Evolutionary conservation across 768 basidiomycete species (phyloP).

Genomic region (Chalciporus piperatus): DNA sequence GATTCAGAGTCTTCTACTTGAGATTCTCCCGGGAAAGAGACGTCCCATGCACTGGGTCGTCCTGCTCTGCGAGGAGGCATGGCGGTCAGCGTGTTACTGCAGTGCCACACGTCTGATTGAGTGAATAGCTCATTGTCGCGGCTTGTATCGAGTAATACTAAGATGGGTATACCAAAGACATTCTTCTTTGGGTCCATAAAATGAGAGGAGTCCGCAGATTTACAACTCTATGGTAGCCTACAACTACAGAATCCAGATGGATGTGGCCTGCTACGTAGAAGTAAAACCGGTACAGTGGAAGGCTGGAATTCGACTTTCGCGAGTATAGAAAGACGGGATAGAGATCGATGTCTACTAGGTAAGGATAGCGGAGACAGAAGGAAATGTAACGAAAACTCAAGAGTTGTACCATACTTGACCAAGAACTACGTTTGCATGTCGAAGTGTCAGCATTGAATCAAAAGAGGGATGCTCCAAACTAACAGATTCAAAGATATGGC

Average conservation of each 20-base stretch:
- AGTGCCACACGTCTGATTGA: too few relatives aligned
- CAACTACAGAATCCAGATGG: conserved; percentile 12
- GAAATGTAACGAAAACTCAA: conserved; percentile 6
- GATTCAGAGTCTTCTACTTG: conserved; percentile 19
- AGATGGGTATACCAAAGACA: background rate
- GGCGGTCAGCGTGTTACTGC: too few relatives aligned
- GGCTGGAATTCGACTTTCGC: conserved; percentile 9
- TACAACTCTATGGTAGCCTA: conserved; percentile 13
- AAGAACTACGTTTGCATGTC: conserved; percentile 3
- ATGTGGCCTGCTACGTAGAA: conserved; percentile 6
- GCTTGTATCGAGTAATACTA: too few relatives aligned
- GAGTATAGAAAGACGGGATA: conserved; percentile 5
- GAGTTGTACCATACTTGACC: conserved; percentile 14
- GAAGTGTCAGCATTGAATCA: background rate
- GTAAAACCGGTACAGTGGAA: conserved; percentile 12
- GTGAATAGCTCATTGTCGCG: too few relatives aligned
- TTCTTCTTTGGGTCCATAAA: background rate
- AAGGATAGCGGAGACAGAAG: background rate
- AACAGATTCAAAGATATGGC: conserved; percentile 15
- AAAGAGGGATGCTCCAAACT: background rate
- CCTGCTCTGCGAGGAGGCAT: background rate
- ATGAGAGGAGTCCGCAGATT: conserved; percentile 10
- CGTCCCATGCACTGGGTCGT: conserved; percentile 38
- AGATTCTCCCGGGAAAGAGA: conserved; percentile 49
- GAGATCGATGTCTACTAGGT: conserved; percentile 15